Percentiles rank a stretch among this genome's conserved stretches.
These are phyloP conservation scores for Syzygium jambos DNA, from an alignment of 345 rosid species.

Conservation along the genomic window DNA sequence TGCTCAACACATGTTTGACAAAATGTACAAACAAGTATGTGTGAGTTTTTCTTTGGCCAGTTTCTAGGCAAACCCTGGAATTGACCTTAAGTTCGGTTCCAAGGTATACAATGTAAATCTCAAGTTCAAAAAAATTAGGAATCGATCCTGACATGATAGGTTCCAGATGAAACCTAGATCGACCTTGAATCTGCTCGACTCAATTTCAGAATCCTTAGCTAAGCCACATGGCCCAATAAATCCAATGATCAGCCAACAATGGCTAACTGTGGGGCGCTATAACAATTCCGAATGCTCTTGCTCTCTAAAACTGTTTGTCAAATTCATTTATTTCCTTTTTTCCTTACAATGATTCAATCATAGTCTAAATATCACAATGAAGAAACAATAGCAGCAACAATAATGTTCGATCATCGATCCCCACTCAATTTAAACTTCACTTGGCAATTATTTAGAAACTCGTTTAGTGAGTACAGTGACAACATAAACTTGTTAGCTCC, in stretches of 20 bases:
- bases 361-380: not conserved
- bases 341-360: not conserved
- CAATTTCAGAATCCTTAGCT: not conserved
- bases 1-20: not conserved
- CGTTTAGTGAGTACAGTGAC: not conserved
- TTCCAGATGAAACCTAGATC: no score
- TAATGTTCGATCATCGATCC: not conserved
- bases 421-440: not conserved
- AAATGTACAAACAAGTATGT: not conserved
- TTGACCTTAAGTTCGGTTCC: not conserved
- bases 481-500: not conserved
- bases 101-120: no score
- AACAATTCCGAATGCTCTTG: not conserved
- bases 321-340: not conserved
- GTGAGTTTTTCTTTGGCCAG: not conserved
- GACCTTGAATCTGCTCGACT: accelerated
- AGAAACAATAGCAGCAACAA: not conserved
- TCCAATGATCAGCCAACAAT: not conserved
- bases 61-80: not conserved
- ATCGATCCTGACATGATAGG: not conserved
- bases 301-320: not conserved
- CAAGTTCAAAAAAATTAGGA: not conserved
- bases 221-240: not conserved
- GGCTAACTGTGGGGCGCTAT: not conserved
- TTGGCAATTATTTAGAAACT: not conserved